These are phyloP conservation scores for Cyclostephanos invisitatus DNA, from an alignment of 108 stramenopile genomes.

Conservation along the genomic window DNA sequence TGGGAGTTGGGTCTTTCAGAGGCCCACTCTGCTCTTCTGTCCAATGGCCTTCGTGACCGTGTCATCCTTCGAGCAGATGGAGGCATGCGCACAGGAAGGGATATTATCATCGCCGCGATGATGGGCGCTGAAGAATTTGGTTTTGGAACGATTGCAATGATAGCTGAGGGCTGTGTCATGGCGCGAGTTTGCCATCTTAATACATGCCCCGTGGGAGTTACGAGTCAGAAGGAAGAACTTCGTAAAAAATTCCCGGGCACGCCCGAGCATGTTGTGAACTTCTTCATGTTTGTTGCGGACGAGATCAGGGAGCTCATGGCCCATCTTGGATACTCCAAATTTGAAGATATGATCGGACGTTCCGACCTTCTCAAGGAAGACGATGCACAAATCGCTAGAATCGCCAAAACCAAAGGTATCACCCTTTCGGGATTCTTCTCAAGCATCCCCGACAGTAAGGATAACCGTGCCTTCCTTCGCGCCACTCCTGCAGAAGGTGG, in stretches of 20 bases:
- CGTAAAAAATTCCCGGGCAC: conserved; percentile 95
- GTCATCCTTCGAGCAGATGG: conserved; percentile 91
- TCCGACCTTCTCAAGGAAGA: conserved; percentile 84
- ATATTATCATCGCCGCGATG: conserved; percentile 89
- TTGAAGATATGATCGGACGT: conserved; percentile 94
- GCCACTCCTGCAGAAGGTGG: conserved; percentile 69
- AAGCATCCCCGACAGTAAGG: conserved; percentile 64
- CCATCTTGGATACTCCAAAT: conserved; percentile 87
- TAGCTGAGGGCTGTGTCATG: conserved; percentile 96
- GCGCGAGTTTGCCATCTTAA: conserved; percentile 96
- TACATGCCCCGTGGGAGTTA: conserved; percentile 95
- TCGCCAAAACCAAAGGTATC: conserved; percentile 76
- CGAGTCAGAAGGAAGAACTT: conserved; percentile 95
- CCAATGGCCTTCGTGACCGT: conserved; percentile 87
- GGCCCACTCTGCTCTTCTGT: conserved; percentile 86
- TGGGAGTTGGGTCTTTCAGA: conserved; percentile 95
- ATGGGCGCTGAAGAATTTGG: conserved; percentile 94
- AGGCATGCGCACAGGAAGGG: conserved; percentile 90
- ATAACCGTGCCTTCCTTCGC: conserved; percentile 73
- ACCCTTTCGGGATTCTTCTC: conserved; percentile 74
- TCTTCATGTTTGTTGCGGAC: conserved; percentile 94
- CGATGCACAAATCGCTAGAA: conserved; percentile 58
- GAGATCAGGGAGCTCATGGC: conserved; percentile 87
- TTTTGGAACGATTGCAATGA: conserved; percentile 95
- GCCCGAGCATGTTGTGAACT: conserved; percentile 97